A percentile compares a stretch with the other conserved stretches of the same genome.
Conservation (phyloP, 352 stramenopile genomes). For the Globisporangium parvum region DNA sequence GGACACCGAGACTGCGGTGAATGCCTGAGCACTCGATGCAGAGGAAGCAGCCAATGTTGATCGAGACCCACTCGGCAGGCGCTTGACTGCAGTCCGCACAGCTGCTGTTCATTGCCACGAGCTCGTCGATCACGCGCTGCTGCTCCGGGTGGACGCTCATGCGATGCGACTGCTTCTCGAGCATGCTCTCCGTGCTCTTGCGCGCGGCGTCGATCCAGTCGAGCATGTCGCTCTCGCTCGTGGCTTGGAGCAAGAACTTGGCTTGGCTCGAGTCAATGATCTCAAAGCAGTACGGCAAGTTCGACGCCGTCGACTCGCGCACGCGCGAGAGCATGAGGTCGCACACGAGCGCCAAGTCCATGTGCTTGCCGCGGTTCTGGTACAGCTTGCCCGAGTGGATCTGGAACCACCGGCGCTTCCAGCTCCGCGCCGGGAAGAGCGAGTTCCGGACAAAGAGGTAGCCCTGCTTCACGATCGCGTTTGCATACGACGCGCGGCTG, state of each 20-base stretch:
- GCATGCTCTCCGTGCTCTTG: constrained; percentile 73
- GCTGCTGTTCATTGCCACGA: constrained; percentile 44
- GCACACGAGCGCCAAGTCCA: constrained; percentile 71
- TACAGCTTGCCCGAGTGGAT: constrained; percentile 85
- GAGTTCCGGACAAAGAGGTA: constrained; percentile 84
- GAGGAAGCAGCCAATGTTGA: constrained; percentile 95
- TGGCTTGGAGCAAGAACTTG: constrained; percentile 72
- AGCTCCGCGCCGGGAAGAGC: constrained; percentile 76
- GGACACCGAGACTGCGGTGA: constrained; percentile 93
- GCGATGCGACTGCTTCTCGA: constrained; percentile 81
- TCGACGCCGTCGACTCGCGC: constrained; percentile 41
- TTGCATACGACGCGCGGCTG: constrained; percentile 31
- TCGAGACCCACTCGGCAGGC: constrained; percentile 92
- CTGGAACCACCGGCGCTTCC: constrained; percentile 85
- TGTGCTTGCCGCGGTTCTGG: constrained; percentile 71
- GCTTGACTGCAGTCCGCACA: constrained; percentile 73
- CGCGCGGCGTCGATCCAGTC: constrained; percentile 81
- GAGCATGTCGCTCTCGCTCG: constrained; percentile 62
- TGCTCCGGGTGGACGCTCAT: constrained; percentile 80
- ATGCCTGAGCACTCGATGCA: constrained; percentile 98
- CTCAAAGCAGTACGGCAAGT: constrained; percentile 73
- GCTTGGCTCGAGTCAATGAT: constrained; percentile 77
- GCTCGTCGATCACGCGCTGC: constrained; percentile 54
- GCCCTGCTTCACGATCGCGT: constrained; percentile 61
- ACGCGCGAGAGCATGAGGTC: constrained; percentile 81